A percentile compares a stretch with the other conserved stretches of the same genome.
phyloP scores from a whole-genome alignment of 306 rosid species.

The Adenanthera pavonina region DNA sequence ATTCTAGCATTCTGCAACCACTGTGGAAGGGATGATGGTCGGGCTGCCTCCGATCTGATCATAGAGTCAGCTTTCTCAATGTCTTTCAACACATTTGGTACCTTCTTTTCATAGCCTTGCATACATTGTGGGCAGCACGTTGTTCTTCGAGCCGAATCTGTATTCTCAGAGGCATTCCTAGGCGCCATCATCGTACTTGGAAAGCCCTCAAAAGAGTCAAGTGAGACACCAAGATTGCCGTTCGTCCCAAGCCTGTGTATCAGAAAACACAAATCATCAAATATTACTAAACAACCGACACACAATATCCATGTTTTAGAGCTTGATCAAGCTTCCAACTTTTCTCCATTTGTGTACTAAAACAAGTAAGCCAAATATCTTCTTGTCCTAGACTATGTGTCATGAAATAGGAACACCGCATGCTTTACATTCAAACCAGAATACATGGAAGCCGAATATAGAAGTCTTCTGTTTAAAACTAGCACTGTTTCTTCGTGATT shows the following conservation, averaged over 20 bases:
- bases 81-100: conserved; percentile 61
- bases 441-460: not conserved
- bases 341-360: conserved; percentile 8
- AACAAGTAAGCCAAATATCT: conserved; percentile 26
- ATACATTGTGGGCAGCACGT: conserved; percentile 75
- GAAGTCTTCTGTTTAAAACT: not conserved
- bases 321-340: conserved; percentile 29
- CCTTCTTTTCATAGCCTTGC: conserved; percentile 59
- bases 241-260: conserved; percentile 73
- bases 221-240: conserved; percentile 73
- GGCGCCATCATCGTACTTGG: conserved; percentile 50
- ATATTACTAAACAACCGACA: conserved; percentile 11
- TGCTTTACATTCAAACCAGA: not conserved
- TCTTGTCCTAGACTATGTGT: conserved; percentile 32
- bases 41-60: conserved; percentile 54
- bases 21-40: conserved; percentile 68
- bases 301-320: conserved; percentile 41
- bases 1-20: conserved; percentile 85
- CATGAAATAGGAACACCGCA: conserved; percentile 34
- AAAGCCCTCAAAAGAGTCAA: conserved; percentile 72
- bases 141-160: conserved; percentile 57
- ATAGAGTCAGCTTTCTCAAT: conserved; percentile 62
- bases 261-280: conserved; percentile 33
- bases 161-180: conserved; percentile 53
- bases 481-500: not conserved